A percentile compares a stretch with the other conserved stretches of the same genome.
Evolutionary conservation across 2,329 filamentous ascomycete genomes (phyloP).

Genomic region (Botrytis hyacinthi): DNA sequence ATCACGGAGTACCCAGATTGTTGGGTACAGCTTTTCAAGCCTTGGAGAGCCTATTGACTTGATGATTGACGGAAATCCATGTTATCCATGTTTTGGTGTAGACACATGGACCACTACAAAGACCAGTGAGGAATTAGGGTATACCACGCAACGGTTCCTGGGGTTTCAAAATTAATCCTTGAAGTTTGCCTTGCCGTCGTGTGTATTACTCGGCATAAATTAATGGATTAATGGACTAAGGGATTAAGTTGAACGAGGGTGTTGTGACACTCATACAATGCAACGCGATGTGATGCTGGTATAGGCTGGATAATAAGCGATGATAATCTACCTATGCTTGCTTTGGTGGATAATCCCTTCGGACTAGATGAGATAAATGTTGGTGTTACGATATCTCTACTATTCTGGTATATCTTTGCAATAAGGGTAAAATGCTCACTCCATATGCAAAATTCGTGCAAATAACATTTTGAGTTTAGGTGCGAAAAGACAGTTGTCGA

Average conservation of each 20-base stretch:
- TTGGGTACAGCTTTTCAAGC: constrained; percentile 9
- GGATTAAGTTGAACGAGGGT: neutral
- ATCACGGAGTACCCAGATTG: neutral
- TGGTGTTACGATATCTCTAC: neutral
- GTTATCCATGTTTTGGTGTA: neutral
- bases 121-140: neutral
- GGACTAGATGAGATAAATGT: neutral
- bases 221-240: neutral
- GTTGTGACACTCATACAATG: neutral
- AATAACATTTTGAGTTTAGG: neutral
- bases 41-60: neutral
- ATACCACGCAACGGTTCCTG: constrained; percentile 15
- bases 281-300: neutral
- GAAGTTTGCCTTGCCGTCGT: constrained; percentile 1
- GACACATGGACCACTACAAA: neutral
- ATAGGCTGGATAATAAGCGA: neutral
- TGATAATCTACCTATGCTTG: neutral
- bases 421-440: neutral
- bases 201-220: neutral
- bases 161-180: constrained; percentile 1
- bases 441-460: neutral
- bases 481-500: neutral
- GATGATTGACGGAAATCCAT: constrained; percentile 12
- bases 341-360: neutral
- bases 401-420: neutral